A percentile compares a stretch with the other conserved stretches of the same genome.
These are phyloP conservation scores for Cladorrhinum sp. DNA, from an alignment of 2,329 filamentous ascomycete genomes.

Conservation along the genomic window DNA sequence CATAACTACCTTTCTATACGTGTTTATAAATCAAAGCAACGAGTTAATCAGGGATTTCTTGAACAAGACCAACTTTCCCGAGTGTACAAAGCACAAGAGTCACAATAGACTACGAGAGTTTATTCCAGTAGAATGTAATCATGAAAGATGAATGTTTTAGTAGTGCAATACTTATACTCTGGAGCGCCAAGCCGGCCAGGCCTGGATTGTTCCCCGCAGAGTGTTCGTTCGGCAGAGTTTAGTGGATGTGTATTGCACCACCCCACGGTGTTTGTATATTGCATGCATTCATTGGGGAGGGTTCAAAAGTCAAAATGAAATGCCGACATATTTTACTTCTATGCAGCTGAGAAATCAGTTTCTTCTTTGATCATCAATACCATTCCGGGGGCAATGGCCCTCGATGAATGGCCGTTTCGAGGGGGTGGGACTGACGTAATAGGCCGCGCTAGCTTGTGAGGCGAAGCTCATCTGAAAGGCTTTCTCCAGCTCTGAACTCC, in stretches of 20 bases:
- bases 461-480: slow-evolving; percentile 22
- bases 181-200: too few species aligned
- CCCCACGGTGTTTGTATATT: too few species aligned
- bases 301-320: neutral
- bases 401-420: slow-evolving; percentile 4
- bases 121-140: too few species aligned
- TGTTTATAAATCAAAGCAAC: too few species aligned
- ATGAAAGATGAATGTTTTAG: too few species aligned
- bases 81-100: too few species aligned
- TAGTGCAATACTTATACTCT: too few species aligned
- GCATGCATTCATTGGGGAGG: too few species aligned
- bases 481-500: neutral
- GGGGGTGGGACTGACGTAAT: slow-evolving; percentile 27
- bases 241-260: neutral
- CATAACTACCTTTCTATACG: too few species aligned
- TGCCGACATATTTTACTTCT: neutral
- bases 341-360: neutral
- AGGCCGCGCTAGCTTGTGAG: slow-evolving; percentile 24
- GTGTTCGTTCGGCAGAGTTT: neutral
- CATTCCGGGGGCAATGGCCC: neutral
- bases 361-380: neutral
- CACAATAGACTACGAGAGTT: too few species aligned
- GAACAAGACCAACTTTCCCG: too few species aligned
- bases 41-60: too few species aligned
- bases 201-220: neutral